phyloP scores from a whole-genome alignment of 768 basidiomycete genomes.

The Exsudoporus frostii region DNA sequence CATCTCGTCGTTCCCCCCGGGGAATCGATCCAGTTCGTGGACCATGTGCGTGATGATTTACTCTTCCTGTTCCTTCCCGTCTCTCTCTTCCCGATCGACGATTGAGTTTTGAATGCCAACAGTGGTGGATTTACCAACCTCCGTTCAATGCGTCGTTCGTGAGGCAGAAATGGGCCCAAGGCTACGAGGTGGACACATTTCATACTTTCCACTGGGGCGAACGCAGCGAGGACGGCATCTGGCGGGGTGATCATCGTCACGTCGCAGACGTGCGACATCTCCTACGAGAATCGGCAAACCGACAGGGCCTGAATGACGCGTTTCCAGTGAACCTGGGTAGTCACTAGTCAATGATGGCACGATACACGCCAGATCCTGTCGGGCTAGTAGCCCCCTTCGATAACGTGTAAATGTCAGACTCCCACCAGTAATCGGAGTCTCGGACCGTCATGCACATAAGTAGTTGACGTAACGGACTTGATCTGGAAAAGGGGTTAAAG shows the following conservation, averaged over 20 bases:
- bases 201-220: slow-evolving; percentile 53
- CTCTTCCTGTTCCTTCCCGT: background rate
- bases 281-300: slow-evolving; percentile 36
- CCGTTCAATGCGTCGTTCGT: slow-evolving; percentile 47
- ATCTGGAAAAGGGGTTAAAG: background rate
- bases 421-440: too few species aligned
- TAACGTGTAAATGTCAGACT: background rate
- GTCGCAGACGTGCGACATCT: slow-evolving; percentile 38
- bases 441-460: background rate
- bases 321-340: slow-evolving; percentile 18
- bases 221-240: slow-evolving; percentile 30
- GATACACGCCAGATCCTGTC: background rate
- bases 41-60: slow-evolving; percentile 36
- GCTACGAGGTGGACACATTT: slow-evolving; percentile 50
- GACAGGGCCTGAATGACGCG: slow-evolving; percentile 33
- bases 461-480: background rate
- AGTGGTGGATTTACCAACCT: slow-evolving; percentile 49
- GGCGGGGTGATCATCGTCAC: slow-evolving; percentile 34
- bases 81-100: background rate
- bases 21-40: slow-evolving; percentile 45
- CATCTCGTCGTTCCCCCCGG: slow-evolving; percentile 40
- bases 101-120: background rate
- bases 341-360: background rate
- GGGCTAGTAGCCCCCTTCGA: background rate
- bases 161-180: slow-evolving; percentile 43